Evolutionary conservation across 306 rosid species (phyloP).

Genomic region (Dicorynia guianensis): DNA sequence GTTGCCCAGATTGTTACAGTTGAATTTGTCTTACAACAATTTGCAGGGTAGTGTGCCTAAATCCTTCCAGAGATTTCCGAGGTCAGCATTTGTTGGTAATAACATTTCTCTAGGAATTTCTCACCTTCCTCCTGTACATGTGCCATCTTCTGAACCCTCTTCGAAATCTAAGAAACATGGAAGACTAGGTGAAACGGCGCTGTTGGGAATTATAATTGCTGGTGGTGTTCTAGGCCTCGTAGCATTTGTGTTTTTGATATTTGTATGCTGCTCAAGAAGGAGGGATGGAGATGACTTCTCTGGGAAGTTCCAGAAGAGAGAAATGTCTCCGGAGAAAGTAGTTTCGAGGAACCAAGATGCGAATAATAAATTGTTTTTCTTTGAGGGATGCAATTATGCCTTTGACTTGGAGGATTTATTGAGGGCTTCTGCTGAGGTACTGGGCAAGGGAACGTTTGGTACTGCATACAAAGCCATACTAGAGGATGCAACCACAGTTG

Average conservation of each 20-base stretch:
- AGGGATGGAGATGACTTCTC: slow-evolving; percentile 47
- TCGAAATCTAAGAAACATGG: slow-evolving; percentile 47
- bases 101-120: slow-evolving; percentile 51
- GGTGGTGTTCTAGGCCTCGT: slow-evolving; percentile 60
- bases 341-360: slow-evolving; percentile 79
- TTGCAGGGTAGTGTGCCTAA: slow-evolving; percentile 68
- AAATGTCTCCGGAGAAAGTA: slow-evolving; percentile 82
- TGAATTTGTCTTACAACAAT: slow-evolving; percentile 63
- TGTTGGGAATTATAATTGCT: slow-evolving; percentile 62
- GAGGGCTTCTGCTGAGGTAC: slow-evolving; percentile 94
- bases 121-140: slow-evolving; percentile 43
- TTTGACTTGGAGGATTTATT: slow-evolving; percentile 94
- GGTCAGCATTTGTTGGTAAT: slow-evolving; percentile 68
- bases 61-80: slow-evolving; percentile 70
- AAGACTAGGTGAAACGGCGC: slow-evolving; percentile 59
- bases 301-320: slow-evolving; percentile 72
- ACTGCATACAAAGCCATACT: slow-evolving; percentile 80
- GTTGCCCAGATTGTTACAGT: slow-evolving; percentile 48
- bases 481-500: slow-evolving; percentile 82
- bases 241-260: slow-evolving; percentile 56
- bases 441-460: slow-evolving; percentile 93
- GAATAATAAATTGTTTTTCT: slow-evolving; percentile 73
- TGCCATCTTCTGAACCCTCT: slow-evolving; percentile 39
- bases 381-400: slow-evolving; percentile 79
- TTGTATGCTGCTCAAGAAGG: slow-evolving; percentile 66